phyloP scores from a whole-genome alignment of 805 yeast species.

The Candida maesae region DNA sequence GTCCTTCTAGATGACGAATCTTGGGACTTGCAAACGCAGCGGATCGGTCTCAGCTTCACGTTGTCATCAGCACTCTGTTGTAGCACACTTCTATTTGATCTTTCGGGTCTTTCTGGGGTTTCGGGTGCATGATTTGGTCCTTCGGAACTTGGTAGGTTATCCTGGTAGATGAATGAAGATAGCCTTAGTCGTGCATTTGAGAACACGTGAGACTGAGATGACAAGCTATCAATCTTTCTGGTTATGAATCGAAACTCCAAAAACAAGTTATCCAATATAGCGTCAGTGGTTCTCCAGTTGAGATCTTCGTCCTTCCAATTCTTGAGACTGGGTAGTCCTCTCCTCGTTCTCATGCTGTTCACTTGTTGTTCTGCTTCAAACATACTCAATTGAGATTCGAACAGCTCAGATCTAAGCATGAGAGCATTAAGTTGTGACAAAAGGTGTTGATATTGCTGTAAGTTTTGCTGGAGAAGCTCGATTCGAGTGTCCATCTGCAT shows the following conservation, averaged over 20 bases:
- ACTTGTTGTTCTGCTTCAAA: conserved; percentile 23
- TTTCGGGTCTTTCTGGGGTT: no score
- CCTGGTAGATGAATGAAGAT: conserved; percentile 4
- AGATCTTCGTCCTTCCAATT: conserved; percentile 32
- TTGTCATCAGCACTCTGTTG: conserved; percentile 5
- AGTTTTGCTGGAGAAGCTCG: conserved; percentile 17
- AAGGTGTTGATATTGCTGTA: conserved; percentile 28
- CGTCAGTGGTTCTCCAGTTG: conserved; percentile 43
- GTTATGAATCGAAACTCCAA: conserved; percentile 37
- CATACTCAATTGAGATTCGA: conserved; percentile 28
- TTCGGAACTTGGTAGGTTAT: no score
- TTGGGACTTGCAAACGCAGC: conserved; percentile 15
- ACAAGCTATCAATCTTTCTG: conserved; percentile 17
- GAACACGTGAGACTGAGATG: conserved; percentile 4
- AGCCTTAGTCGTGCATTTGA: conserved; percentile 1
- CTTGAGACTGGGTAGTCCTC: conserved; percentile 14
- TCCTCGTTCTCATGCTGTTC: conserved; percentile 14
- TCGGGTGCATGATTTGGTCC: no score
- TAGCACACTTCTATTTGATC: not conserved
- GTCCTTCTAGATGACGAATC: conserved; percentile 4
- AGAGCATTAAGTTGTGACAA: conserved; percentile 27
- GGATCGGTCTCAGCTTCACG: conserved; percentile 16
- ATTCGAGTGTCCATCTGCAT: conserved; percentile 22
- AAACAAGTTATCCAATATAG: conserved; percentile 41
- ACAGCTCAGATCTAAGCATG: conserved; percentile 28